Evolutionary conservation across 1,284 basidiomycete species (phyloP).

Genomic region (Stygiomarasmius scandens): DNA sequence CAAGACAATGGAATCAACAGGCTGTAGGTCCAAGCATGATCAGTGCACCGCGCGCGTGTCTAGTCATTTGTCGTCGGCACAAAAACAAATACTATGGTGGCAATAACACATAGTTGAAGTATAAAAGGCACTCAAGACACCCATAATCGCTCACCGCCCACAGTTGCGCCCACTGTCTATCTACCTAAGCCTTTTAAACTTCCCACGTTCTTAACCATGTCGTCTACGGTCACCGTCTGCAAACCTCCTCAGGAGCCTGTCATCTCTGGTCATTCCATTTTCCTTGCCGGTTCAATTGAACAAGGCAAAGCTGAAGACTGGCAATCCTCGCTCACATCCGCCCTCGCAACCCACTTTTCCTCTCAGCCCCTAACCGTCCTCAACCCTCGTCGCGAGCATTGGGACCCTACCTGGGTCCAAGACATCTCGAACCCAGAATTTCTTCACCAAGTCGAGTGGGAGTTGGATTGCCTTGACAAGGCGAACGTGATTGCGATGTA

Average conservation of each 20-base stretch:
- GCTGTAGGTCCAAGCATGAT: too few species aligned
- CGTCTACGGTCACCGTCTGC: constrained; percentile 8
- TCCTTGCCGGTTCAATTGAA: constrained; percentile 17
- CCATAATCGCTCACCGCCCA: too few species aligned
- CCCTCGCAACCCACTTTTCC: constrained; percentile 8
- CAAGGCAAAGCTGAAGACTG: constrained; percentile 14
- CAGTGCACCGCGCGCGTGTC: too few species aligned
- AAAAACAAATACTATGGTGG: too few species aligned
- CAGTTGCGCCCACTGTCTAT: too few species aligned
- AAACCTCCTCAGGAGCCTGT: constrained; percentile 5
- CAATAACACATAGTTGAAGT: too few species aligned
- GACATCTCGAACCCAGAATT: constrained; percentile 8
- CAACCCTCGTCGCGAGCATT: constrained; percentile 13
- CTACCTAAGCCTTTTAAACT: too few species aligned
- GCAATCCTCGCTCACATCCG: constrained; percentile 10
- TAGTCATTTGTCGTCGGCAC: too few species aligned
- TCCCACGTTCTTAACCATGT: too few species aligned
- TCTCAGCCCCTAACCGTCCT: constrained; percentile 9
- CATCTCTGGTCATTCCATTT: constrained; percentile 12
- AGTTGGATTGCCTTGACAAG: constrained; percentile 12
- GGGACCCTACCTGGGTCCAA: constrained; percentile 13
- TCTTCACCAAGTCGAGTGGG: constrained; percentile 16
- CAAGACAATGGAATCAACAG: too few species aligned
- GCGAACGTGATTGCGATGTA: constrained; percentile 16
- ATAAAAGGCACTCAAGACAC: too few species aligned